Evolutionary conservation across 805 yeast species (phyloP).

Genomic region (Lachancea nothofagi): DNA sequence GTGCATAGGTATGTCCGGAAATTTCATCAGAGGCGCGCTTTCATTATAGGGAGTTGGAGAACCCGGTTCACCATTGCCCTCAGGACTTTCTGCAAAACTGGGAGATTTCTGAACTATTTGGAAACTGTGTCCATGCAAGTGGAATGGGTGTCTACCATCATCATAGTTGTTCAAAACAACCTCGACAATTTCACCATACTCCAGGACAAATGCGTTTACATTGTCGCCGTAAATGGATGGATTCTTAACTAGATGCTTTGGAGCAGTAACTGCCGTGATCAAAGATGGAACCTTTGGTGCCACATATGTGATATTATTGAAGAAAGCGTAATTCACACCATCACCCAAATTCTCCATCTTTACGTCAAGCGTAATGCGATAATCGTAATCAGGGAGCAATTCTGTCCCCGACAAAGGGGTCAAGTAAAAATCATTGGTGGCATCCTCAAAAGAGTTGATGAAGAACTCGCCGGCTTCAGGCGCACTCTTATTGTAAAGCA

Average conservation of each 20-base stretch:
- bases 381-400: conserved; percentile 55
- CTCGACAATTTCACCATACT: conserved; percentile 61
- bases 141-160: conserved; percentile 76
- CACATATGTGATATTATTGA: conserved; percentile 59
- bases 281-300: conserved; percentile 70
- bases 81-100: conserved; percentile 43
- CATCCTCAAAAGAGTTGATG: conserved; percentile 20
- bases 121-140: conserved; percentile 69
- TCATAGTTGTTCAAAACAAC: conserved; percentile 74
- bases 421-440: conserved; percentile 34
- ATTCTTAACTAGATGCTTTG: conserved; percentile 45
- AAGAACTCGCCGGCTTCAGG: conserved; percentile 27
- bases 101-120: conserved; percentile 53
- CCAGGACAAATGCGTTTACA: conserved; percentile 57
- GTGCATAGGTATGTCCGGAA: conserved; percentile 54
- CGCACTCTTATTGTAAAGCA: conserved; percentile 42
- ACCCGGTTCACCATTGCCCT: conserved; percentile 25
- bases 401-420: conserved; percentile 41
- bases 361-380: conserved; percentile 51
- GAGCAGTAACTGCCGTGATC: conserved; percentile 56
- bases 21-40: conserved; percentile 35
- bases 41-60: conserved; percentile 51
- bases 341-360: conserved; percentile 65
- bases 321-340: conserved; percentile 73
- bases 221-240: conserved; percentile 67